Conservation (phyloP, 768 basidiomycete genomes). For the Cystofilobasidium capitatum region DNA sequence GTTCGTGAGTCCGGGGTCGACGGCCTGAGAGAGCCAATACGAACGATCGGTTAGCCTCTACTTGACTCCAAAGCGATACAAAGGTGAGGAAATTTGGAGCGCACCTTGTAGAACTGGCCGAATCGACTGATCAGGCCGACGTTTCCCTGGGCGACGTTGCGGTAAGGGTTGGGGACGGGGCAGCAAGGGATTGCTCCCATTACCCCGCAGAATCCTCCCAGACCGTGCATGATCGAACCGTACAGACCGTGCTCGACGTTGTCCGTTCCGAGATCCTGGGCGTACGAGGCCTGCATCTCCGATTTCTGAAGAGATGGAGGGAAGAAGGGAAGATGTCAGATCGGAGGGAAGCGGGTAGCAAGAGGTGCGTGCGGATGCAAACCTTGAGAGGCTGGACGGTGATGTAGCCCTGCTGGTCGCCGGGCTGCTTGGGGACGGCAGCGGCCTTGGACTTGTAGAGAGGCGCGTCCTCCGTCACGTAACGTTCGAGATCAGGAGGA, state of each 20-base stretch:
- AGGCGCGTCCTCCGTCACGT: no score
- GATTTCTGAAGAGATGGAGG: no score
- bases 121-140: constrained; percentile 10
- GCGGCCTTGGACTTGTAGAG: no score
- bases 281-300: constrained; percentile 67
- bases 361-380: no score
- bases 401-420: constrained; percentile 48
- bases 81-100: neutral
- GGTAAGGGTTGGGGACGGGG: constrained; percentile 37
- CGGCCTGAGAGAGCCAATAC: neutral
- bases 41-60: neutral
- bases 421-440: neutral
- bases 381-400: constrained; percentile 77
- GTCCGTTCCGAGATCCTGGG: constrained; percentile 69
- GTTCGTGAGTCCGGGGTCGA: constrained; percentile 24
- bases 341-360: constrained; percentile 1
- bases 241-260: constrained; percentile 76
- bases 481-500: no score
- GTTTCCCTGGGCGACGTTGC: constrained; percentile 67
- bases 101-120: constrained; percentile 22
- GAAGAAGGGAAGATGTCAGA: neutral
- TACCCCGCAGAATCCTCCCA: constrained; percentile 56
- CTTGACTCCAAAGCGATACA: constrained; percentile 61
- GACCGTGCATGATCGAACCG: constrained; percentile 60
- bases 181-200: constrained; percentile 47